Conservation (phyloP, 1,284 basidiomycete genomes). For the Cronartium quercuum region DNA sequence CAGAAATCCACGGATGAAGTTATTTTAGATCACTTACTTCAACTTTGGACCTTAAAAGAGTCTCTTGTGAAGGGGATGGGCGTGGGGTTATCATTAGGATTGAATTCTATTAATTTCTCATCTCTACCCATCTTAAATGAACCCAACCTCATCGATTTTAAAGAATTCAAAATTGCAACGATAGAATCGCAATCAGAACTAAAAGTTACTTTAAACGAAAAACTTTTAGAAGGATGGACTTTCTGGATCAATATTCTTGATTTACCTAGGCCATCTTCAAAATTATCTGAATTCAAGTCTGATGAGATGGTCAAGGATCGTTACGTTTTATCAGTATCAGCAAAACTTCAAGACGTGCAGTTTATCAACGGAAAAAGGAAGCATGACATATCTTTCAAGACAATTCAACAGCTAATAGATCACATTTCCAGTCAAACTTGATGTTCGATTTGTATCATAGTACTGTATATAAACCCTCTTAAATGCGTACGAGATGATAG, state of each 20-base stretch:
- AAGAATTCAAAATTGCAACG: background rate
- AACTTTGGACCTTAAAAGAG: constrained; percentile 38
- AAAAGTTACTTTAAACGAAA: background rate
- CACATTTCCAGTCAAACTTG: too few relatives aligned
- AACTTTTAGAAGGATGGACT: background rate
- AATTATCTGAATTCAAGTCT: too few relatives aligned
- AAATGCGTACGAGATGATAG: too few relatives aligned
- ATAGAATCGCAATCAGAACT: background rate
- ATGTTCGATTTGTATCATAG: too few relatives aligned
- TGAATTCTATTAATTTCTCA: constrained; percentile 8
- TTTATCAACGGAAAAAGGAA: background rate
- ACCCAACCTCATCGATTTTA: background rate
- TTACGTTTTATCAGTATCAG: background rate
- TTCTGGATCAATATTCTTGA: background rate
- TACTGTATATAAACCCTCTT: too few relatives aligned
- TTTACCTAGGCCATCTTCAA: background rate
- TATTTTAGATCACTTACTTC: constrained; percentile 14
- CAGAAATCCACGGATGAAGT: background rate
- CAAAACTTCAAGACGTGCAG: background rate
- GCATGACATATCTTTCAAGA: background rate
- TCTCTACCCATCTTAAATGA: background rate
- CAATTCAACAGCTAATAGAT: background rate
- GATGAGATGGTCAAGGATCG: background rate
- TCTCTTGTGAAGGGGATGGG: constrained; percentile 35
- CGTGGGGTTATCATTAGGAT: constrained; percentile 7